Base-by-base conservation (phyloP, 805 yeast species). In the Komagataella pseudopastoris region DNA sequence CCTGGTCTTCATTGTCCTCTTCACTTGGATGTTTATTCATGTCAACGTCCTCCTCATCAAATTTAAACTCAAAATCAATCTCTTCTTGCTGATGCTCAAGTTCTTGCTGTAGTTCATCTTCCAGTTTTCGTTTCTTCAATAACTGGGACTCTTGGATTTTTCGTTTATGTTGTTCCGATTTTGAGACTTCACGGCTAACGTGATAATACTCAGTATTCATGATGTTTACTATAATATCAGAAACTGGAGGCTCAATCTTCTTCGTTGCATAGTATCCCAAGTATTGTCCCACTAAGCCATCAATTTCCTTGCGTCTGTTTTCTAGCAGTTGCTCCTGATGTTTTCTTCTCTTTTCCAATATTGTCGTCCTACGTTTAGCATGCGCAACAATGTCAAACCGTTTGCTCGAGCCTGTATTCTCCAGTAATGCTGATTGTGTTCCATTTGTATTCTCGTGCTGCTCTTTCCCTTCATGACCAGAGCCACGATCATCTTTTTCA, bases 371-470 rank as follows among this genome's bases (percentile, higher is more conserved):
- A 44, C 71, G 71, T 20, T 68, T 63, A 0, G 88, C 81, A 60
- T 80, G 81, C 45, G 68, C 78, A 12, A 71, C 77, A 45, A 85
- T 71, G 63, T 84, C 83, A 55, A 83, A 77, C 12, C 60, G 58
- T 49, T 62, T 65, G 17, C 54, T 22, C 16, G 17, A 45, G 24
- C 16, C 20, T 14, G 23, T 39, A 4, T 18, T 45, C 6, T 47
- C 12, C 16, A 43, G 49, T 20, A 24, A 44, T 17, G n/a, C 48
- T 53, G 39, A 16, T 52, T 44, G 23, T 10, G 10, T n/a, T n/a
- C 23, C 46, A 44, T 44, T 44, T 1, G 23, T 52, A 44, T 55
- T 49, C 43, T 53, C 50, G 2, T 10, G 43, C 43, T 23, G 30
- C 45, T 4, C 48, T 12, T 47, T 49, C 14, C 30, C 50, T 5